phyloP scores from a whole-genome alignment of 1,284 basidiomycete species.

The Papiliotrema nemorosa region DNA sequence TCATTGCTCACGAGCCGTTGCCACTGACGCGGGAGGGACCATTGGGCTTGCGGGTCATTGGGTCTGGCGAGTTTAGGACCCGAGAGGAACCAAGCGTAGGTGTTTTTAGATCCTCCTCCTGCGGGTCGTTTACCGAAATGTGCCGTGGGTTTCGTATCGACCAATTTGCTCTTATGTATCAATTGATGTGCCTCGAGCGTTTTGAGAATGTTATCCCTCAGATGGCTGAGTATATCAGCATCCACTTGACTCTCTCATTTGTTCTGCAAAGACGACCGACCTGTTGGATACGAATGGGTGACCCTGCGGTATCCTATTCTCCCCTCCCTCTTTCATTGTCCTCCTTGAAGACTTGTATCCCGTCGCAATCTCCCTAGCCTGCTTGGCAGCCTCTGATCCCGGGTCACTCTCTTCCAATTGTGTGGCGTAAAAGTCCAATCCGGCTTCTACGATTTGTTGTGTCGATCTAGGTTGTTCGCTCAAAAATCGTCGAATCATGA shows the following conservation, averaged over 20 bases:
- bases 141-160: neutral
- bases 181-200: neutral
- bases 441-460: slow-evolving; percentile 34
- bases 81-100: neutral
- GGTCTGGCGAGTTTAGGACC: neutral
- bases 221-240: neutral
- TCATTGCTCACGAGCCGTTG: slow-evolving; percentile 13
- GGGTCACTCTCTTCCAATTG: neutral
- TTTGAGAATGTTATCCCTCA: neutral
- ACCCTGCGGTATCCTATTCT: slow-evolving; percentile 25
- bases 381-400: neutral
- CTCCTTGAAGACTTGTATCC: slow-evolving; percentile 6
- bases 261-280: slow-evolving; percentile 22
- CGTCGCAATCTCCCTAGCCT: neutral
- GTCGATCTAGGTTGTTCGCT: slow-evolving; percentile 27
- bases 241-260: neutral
- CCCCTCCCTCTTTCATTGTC: slow-evolving; percentile 10
- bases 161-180: neutral
- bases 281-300: slow-evolving; percentile 39
- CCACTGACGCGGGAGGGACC: slow-evolving; percentile 16
- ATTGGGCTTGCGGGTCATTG: neutral
- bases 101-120: neutral
- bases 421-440: slow-evolving; percentile 10
- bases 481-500: slow-evolving; percentile 32
- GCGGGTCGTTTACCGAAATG: neutral